Base-by-base conservation (phyloP, 2,329 filamentous ascomycete species). In the Xylaria polymorpha region DNA sequence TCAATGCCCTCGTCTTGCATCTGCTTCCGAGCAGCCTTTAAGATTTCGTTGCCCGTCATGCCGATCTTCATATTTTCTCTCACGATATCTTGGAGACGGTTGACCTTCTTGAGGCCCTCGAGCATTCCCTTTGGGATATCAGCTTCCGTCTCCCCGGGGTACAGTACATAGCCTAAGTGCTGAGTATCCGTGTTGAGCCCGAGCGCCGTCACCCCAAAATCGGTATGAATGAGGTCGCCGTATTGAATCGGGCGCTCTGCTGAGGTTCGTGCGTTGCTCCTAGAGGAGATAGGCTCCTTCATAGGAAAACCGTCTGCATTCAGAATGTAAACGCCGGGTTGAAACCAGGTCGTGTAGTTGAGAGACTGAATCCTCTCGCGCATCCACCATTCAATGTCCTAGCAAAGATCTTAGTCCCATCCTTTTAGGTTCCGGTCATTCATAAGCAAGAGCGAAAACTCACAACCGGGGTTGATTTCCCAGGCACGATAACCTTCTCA, bases 321-420 rank as follows among this genome's bases (percentile, higher is more conserved):
- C 25, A 86, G 71, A 63, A 86, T 80, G 56, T 76, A 81, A 18
- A 86, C 83, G 63, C 78, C 77, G 1, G 84, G 84, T 20, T 85
- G 83, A 72, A 86, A 86, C 85, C 85, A 86, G 4, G 84, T 86
- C 6, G 82, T 84, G 76, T 85, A 85, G 74, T 86, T 85, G 63
- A 84, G 77, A 37, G 79, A 78, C 74, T 84, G 82, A 25, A 85
- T 80, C 71, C 80, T 81, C 46, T 85, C 83, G n/a, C 84, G 79
- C 76, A 86, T 79, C 83, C 83, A 85, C 84, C 84, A 86, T 71
- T 84, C 83, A 2, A 86, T 78, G 65, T 85, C 84, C 77, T 77
- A 62, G 10, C 15, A 46, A 2, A 35, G 9, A 4, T 37, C n/a
- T 68, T 57, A 66, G 61, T 39, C 48, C 32, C 20, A 0, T 14